Evolutionary conservation across 2,329 filamentous ascomycete genomes (phyloP), one percentile per base, ranked within the genome.

Genomic region (Geosmithia flava): DNA sequence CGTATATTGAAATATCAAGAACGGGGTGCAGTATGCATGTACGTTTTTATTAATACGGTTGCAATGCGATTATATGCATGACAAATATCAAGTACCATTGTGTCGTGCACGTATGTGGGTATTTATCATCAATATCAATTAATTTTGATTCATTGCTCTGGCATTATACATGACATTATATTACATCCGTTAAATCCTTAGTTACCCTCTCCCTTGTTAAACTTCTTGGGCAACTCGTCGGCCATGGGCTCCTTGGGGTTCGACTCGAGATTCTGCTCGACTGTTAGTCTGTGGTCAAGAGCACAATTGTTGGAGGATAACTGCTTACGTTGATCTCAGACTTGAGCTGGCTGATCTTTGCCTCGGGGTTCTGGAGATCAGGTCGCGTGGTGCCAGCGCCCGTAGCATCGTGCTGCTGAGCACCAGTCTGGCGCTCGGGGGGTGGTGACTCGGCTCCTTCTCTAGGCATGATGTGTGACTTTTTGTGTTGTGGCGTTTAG

Each of bases 391-490:
- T 37, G 49, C 80, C 78, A 1, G 71, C 67, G n/a, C 64, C 76
- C 2, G 80, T 72, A 13, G 75, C 60, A 7, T 76, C 77, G 53
- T 77, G 68, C 50, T 78, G 66, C 68, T 93, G 87, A 48, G 70
- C 66, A 51, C 77, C 81, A 39, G 72, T 68, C 67, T 87, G 85
- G 55, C 64, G 61, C 68, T 86, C 80, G 27, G 86, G 85, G 47
- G 81, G 69, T 52, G 88, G 89, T 30, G 88, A 95, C 68, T 95
- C 77, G 60, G 82, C 81, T 63, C 86, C 85, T 66, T 76, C 11
- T 16, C 15, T 66, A 59, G 85, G 81, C 84, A 88, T 87, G 59
- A 54, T 80, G 42, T 23, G 8, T 30, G 23, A 10, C 11, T 37
- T 6, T 30, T 30, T 30, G 29, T 30, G 29, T 30, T 30, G 29